A percentile compares a stretch with the other conserved stretches of the same genome.
Conservation (phyloP, 805 yeast genomes). For the Clavispora asparagi region DNA sequence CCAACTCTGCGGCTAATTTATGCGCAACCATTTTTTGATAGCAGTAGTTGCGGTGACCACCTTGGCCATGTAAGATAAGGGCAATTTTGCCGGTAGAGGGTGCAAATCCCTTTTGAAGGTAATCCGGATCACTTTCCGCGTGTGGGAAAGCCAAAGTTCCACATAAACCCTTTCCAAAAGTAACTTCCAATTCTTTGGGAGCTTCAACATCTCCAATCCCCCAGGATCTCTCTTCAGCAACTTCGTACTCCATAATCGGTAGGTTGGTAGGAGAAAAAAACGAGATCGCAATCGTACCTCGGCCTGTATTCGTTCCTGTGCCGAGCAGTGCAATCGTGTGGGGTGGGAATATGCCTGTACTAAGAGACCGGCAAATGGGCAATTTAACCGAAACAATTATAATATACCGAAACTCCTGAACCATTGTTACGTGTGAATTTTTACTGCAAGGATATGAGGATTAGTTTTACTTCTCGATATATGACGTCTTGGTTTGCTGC, state of each 20-base stretch:
- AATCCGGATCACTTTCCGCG: constrained; percentile 19
- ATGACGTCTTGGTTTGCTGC: too few relatives aligned
- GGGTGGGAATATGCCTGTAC: not conserved
- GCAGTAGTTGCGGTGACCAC: constrained; percentile 77
- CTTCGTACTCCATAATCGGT: constrained; percentile 4
- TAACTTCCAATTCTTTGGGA: constrained; percentile 34
- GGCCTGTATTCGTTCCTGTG: not conserved
- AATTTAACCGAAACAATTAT: not conserved
- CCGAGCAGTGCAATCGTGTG: not conserved
- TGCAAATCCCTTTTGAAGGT: constrained; percentile 21
- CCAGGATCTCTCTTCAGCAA: constrained; percentile 3
- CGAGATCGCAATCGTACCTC: not conserved
- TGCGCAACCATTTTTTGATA: constrained; percentile 64
- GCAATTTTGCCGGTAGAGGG: constrained; percentile 49
- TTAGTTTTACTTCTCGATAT: too few relatives aligned
- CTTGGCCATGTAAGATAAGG: constrained; percentile 75
- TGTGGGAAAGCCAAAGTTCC: constrained; percentile 39
- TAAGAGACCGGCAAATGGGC: not conserved
- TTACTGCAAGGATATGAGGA: too few relatives aligned
- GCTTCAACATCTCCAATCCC: constrained; percentile 9
- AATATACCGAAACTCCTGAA: too few relatives aligned
- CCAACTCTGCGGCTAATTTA: constrained; percentile 50
- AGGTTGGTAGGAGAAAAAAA: not conserved
- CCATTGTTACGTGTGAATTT: too few relatives aligned
- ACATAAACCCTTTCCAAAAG: constrained; percentile 27